These are phyloP conservation scores for Immersiella caudata DNA, from an alignment of 495 filamentous ascomycete species.

Conservation along the genomic window DNA sequence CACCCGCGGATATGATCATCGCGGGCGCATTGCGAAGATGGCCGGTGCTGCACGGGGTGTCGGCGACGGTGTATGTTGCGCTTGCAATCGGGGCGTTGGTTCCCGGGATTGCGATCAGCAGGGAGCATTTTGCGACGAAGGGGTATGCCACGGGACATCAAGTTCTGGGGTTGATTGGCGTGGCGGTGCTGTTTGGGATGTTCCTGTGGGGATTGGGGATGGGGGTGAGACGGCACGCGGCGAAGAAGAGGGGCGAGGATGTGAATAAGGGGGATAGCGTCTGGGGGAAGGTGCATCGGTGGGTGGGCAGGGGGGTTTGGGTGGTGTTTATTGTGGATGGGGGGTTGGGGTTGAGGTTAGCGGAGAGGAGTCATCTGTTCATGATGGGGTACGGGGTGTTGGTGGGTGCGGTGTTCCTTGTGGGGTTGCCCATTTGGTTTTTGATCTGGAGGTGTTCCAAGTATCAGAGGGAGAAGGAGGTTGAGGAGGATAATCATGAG, in stretches of 20 bases:
- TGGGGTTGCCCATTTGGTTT: constrained; percentile 30
- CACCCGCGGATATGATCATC: constrained; percentile 58
- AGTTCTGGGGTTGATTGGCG: neutral
- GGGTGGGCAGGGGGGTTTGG: constrained; percentile 32
- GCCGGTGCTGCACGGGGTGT: constrained; percentile 52
- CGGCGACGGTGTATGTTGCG: constrained; percentile 48
- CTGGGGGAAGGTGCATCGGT: constrained; percentile 27
- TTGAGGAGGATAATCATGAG: constrained; percentile 23
- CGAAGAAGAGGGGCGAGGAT: constrained; percentile 44
- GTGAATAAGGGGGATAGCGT: constrained; percentile 13
- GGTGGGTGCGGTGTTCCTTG: constrained; percentile 25
- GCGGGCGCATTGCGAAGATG: constrained; percentile 49
- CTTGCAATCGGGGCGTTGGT: constrained; percentile 52
- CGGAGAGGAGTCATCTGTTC: constrained; percentile 22
- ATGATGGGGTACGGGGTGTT: constrained; percentile 36
- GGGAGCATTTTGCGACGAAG: constrained; percentile 55
- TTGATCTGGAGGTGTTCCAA: constrained; percentile 31
- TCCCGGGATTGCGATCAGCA: constrained; percentile 54
- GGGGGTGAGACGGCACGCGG: constrained; percentile 36
- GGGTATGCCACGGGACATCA: neutral
- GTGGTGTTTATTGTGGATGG: constrained; percentile 36
- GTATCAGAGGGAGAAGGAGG: constrained; percentile 18
- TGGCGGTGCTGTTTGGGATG: neutral
- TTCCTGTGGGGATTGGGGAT: neutral
- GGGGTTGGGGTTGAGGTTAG: constrained; percentile 37